Percentiles rank a stretch among this genome's conserved stretches.
Evolutionary conservation across 345 rosid genomes (phyloP).

Genomic region (Psidium friedrichsthalianum): DNA sequence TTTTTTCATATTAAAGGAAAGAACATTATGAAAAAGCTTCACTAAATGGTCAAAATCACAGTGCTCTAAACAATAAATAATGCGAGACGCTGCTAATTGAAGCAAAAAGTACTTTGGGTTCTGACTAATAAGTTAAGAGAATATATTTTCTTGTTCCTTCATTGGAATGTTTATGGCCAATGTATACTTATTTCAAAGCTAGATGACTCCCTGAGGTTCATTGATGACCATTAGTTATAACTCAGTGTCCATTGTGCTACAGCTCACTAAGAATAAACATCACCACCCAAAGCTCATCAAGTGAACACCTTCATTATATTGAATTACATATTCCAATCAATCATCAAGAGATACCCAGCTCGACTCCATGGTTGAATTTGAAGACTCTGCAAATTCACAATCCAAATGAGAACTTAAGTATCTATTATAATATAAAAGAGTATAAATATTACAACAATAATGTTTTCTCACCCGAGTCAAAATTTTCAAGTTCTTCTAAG

Average conservation of each 20-base stretch:
- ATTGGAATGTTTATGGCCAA: not conserved
- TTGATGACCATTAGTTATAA: not conserved
- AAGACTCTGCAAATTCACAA: too few relatives aligned
- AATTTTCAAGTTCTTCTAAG: too few relatives aligned
- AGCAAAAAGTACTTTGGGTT: slow-evolving; percentile 51
- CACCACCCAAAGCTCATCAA: not conserved
- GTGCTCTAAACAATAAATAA: not conserved
- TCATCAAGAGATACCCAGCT: too few relatives aligned
- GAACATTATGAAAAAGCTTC: not conserved
- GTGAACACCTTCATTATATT: not conserved
- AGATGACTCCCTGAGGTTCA: not conserved
- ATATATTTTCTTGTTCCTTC: not conserved
- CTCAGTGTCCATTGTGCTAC: not conserved
- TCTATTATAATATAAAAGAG: too few relatives aligned
- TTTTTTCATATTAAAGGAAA: not conserved
- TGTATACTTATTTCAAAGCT: not conserved
- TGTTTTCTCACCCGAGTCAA: too few relatives aligned
- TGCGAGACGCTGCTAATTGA: not conserved
- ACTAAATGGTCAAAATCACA: not conserved
- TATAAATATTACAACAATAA: too few relatives aligned
- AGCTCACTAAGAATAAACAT: not conserved
- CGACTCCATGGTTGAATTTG: too few relatives aligned
- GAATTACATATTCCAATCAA: not conserved
- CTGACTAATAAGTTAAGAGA: not conserved
- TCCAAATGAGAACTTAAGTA: too few relatives aligned